Conservation (phyloP, 2,329 filamentous ascomycete genomes). For the Diaporthe nobilis region DNA sequence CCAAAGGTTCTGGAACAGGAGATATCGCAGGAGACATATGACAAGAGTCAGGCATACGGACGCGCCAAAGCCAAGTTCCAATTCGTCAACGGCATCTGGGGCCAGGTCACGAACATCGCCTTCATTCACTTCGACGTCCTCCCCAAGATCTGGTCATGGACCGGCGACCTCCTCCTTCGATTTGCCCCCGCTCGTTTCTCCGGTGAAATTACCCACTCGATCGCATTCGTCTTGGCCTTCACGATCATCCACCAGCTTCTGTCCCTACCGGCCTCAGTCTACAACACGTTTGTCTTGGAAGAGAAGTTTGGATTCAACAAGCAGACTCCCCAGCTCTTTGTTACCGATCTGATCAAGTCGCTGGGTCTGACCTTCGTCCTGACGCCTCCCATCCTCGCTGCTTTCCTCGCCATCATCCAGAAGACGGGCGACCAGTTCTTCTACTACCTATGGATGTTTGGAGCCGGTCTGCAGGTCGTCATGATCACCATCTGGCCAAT, state of each 20-base stretch:
- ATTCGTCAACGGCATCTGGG: slow-evolving; percentile 84
- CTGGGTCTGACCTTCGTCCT: slow-evolving; percentile 86
- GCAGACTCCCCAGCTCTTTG: slow-evolving; percentile 89
- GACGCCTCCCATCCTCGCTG: slow-evolving; percentile 89
- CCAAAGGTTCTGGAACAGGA: slow-evolving; percentile 91
- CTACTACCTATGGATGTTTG: slow-evolving; percentile 97
- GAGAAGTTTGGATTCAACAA: slow-evolving; percentile 99
- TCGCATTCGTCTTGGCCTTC: slow-evolving; percentile 92
- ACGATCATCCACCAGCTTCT: slow-evolving; percentile 85
- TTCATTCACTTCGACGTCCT: slow-evolving; percentile 94
- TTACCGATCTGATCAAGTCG: slow-evolving; percentile 92
- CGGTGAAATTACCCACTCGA: slow-evolving; percentile 93
- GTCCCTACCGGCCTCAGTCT: slow-evolving; percentile 86
- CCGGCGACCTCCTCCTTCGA: slow-evolving; percentile 79
- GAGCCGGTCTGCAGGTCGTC: slow-evolving; percentile 89
- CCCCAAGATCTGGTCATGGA: slow-evolving; percentile 89
- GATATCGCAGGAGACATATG: slow-evolving; percentile 89
- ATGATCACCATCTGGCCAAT: slow-evolving; percentile 98
- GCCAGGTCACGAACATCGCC: slow-evolving; percentile 88
- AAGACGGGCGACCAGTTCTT: slow-evolving; percentile 96
- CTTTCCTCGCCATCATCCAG: slow-evolving; percentile 93
- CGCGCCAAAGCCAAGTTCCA: slow-evolving; percentile 94
- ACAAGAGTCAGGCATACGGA: slow-evolving; percentile 95
- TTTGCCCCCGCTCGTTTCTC: slow-evolving; percentile 85
- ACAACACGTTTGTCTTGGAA: slow-evolving; percentile 95